Base-by-base conservation (phyloP, 2,329 filamentous ascomycete genomes). In the Colletotrichum sp. region DNA sequence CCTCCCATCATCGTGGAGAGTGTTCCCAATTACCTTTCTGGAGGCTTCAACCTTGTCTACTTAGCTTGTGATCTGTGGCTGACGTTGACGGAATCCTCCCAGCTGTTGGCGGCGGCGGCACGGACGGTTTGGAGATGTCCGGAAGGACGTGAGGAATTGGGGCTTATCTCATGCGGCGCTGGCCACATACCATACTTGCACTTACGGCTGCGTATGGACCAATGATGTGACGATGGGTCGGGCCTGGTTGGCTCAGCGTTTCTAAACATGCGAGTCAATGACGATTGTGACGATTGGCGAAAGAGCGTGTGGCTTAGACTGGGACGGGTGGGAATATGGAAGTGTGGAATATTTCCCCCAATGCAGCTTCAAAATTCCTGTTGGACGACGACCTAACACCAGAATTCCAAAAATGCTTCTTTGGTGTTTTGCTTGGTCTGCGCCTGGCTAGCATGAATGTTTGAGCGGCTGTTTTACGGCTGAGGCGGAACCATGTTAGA, bases 41-140 rank as follows among this genome's bases (percentile, higher is more conserved):
- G 15, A 30, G 55, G 24, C 55, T 59, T 26, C 24, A 59, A 59
- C 32, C 62, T 49, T 24, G 30, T 32, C 49, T 44, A n/a, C 16
- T 16, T 64, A 39, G 67, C 59, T 71, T 65, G 59, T 71, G 72
- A 74, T 71, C 34, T 65, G 73, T 76, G 65, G 73, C 73, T 76
- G 70, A 69, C 73, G 59, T 73, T 52, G 69, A 70, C 69, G 64
- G 71, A 32, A 39, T 71, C 26, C 15, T 26, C 55, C 64, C 21
- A 67, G 39, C 44, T 52, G 44, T 52, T 52, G 44, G 44, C 44
- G 44, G 44, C 32, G 15, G 44, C 32, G 15, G 65, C 73, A 76
- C 73, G 73, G 73, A 73, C 73, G 73, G 63, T 73, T 73, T 76
- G 73, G 73, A 76, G 73, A 76, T 76, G 73, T 76, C 73, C 73